Base-by-base conservation (phyloP, 257 asterid genomes). In the Misopates orontium region DNA sequence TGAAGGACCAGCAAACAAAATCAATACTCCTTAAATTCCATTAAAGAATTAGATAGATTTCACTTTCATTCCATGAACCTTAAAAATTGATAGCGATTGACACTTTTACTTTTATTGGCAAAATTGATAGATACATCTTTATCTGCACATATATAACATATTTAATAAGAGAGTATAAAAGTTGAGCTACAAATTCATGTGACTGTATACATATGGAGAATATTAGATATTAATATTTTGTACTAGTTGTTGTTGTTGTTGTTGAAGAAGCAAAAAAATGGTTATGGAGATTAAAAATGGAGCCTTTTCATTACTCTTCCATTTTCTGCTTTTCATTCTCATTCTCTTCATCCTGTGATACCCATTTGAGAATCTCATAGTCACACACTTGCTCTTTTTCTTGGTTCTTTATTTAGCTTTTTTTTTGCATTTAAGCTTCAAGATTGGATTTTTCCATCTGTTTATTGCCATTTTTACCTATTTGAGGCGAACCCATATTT, bases 311-410 rank as follows among this genome's bases (percentile, higher is more conserved):
- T 68, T 75, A 44, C 88, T 86, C 79, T 80, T 81, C 75, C 87
- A 81, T 79, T 92, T 89, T 66, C 87, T 92, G 20, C 91, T 89
- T 75, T 85, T 82, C 87, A 85, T 92, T 73, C 90, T 89, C 69
- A 67, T 74, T 54, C 95, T 92, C 85, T 87, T 87, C 84, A 65
- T 87, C 79, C 82, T 83, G 40, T 89, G 78, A 77, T 47, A n/a
- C 44, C 32, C 19, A 21, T 10, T 23, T 17, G 32, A 25, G 19
- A 32, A 45, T 17, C n/a, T n/a, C n/a, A n/a, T n/a, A n/a, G n/a
- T n/a, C n/a, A n/a, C n/a, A n/a, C n/a, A n/a, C n/a, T n/a, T n/a
- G n/a, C n/a, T n/a, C n/a, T n/a, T n/a, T 22, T 20, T 45, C 72
- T 40, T 47, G 66, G 28, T 32, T 11, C 32, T 22, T 65, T 58